Percentiles rank a stretch among this genome's conserved stretches.
phyloP scores from a whole-genome alignment of 768 basidiomycete genomes.

The Kwoniella sp. region DNA sequence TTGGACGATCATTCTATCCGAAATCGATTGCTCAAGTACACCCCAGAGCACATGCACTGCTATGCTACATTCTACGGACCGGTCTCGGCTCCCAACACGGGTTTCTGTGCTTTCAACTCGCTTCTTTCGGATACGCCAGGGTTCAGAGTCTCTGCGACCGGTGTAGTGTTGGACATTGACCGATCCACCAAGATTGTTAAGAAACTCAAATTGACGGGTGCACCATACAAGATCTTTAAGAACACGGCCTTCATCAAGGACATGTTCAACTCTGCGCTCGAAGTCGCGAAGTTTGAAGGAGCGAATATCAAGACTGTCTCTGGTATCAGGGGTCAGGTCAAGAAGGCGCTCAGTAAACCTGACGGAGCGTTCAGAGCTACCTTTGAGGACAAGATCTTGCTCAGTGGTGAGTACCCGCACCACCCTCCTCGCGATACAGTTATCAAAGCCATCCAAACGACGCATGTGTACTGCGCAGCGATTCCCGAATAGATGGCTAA shows the following conservation, averaged over 20 bases:
- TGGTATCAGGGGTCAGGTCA: slow-evolving; percentile 93
- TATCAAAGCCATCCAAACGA: too few relatives aligned
- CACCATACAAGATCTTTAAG: slow-evolving; percentile 96
- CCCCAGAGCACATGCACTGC: slow-evolving; percentile 99
- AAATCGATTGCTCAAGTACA: slow-evolving; percentile 99
- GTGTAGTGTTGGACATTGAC: slow-evolving; percentile 91
- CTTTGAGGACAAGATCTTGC: slow-evolving; percentile 96
- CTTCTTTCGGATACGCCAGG: slow-evolving; percentile 67
- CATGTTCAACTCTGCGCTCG: slow-evolving; percentile 91
- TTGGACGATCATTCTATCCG: slow-evolving; percentile 97
- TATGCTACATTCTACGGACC: slow-evolving; percentile 97
- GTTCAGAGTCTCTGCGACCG: slow-evolving; percentile 89
- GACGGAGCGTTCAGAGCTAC: slow-evolving; percentile 94
- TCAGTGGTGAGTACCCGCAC: slow-evolving; percentile 91
- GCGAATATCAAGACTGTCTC: slow-evolving; percentile 95
- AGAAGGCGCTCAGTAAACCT: slow-evolving; percentile 92
- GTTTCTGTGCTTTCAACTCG: slow-evolving; percentile 95
- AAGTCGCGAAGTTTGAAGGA: slow-evolving; percentile 98
- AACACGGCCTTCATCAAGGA: slow-evolving; percentile 98
- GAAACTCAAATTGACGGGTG: slow-evolving; percentile 93
- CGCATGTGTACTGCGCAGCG: too few relatives aligned
- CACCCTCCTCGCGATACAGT: too few relatives aligned
- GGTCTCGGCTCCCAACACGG: slow-evolving; percentile 85
- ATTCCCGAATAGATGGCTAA: too few relatives aligned
- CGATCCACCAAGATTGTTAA: slow-evolving; percentile 93